Evolutionary conservation across 306 rosid species (phyloP).

Genomic region (Vigna trinervia): DNA sequence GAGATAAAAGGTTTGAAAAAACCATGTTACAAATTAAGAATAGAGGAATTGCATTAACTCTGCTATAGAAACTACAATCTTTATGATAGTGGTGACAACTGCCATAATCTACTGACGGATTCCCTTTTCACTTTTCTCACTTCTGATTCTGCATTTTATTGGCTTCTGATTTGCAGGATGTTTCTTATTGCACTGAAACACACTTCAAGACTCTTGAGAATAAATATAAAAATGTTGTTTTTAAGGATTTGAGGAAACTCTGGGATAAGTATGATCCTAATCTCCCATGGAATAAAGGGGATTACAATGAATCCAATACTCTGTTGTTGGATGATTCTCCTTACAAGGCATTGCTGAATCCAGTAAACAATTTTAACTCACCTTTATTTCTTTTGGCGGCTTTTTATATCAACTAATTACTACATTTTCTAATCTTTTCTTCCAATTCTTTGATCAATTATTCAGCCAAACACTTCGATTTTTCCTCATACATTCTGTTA

Average conservation of each 20-base stretch:
- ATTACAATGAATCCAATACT: conserved; percentile 66
- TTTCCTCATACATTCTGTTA: conserved; percentile 68
- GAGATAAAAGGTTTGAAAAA: not conserved
- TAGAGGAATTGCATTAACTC: not conserved
- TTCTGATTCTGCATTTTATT: conserved; percentile 2
- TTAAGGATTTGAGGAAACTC: conserved; percentile 73
- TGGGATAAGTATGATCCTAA: conserved; percentile 75
- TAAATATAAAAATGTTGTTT: conserved; percentile 63
- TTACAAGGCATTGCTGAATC: conserved; percentile 78
- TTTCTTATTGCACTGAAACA: conserved; percentile 68
- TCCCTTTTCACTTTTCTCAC: not conserved
- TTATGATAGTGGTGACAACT: not conserved
- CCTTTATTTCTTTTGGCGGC: not conserved
- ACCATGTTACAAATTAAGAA: not conserved
- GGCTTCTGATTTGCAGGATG: conserved; percentile 56
- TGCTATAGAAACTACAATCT: not conserved
- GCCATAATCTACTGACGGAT: not conserved
- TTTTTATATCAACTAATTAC: not conserved
- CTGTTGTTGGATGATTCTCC: conserved; percentile 87
- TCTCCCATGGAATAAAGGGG: conserved; percentile 82
- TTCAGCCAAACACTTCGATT: conserved; percentile 65
- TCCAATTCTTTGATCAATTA: conserved; percentile 12
- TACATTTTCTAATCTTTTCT: not conserved
- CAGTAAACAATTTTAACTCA: conserved; percentile 52
- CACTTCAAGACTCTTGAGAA: conserved; percentile 62